Evolutionary conservation across 2,329 filamentous ascomycete genomes (phyloP), one percentile per base, ranked within the genome.

Genomic region (Nannizziopsis barbatae): DNA sequence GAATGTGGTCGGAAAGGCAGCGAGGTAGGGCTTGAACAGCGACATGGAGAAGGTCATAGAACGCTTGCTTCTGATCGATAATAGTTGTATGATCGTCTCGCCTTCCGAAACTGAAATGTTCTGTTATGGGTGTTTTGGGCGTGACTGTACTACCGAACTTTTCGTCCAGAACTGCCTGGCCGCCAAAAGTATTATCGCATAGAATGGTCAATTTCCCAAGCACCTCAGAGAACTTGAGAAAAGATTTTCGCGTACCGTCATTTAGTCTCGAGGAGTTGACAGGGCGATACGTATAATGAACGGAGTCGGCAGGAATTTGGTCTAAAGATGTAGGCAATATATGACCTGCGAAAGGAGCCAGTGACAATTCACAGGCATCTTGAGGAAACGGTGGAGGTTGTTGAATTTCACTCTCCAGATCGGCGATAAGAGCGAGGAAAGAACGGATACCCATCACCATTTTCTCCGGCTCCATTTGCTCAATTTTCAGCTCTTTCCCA

Each of bases 381-480:
- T 81, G 79, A 1, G 92, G 92, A 56, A 96, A 95, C 0, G 88
- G 85, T 2, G 92, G 92, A 18, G 76, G 76, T 10, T 82, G 77
- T 53, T 80, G 76, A 42, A 89, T 83, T 20, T 83, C 83, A 54
- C 84, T 90, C 64, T 98, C 92, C 20, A 96, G 72, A 63, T 98
- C 92, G 0, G 84, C 78, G 79, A 98, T 90, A 56, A 96, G 87
- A 30, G 84, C 86, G 22, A 98, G 74, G 62, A 96, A 98, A 2
- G 92, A 86, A 53, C 88, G 80, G 53, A 98, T 98, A 2, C 89
- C 92, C 57, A 98, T 85, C n/a, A 96, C 90, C 69, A 95, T 94
- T 58, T 86, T 84, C 61, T 98, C 93, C 0, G 93, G 92, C 53
- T 98, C 92, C 53, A 98, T 75, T 60, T 93, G 86, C 60, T 96